Evolutionary conservation across 306 rosid genomes (phyloP).

Genomic region (Prunus mira): DNA sequence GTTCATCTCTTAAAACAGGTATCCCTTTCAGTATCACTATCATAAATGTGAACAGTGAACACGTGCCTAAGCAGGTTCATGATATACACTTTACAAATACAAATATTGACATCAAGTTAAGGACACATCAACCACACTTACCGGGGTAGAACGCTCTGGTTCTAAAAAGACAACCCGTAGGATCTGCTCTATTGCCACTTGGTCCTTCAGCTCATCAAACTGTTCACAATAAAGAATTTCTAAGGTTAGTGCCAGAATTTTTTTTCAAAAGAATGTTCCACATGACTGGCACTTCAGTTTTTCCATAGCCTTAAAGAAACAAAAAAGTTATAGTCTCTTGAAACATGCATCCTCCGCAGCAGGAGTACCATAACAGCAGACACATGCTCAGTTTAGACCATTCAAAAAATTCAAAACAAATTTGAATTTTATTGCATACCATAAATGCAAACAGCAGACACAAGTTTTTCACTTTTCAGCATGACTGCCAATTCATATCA

Average conservation of each 20-base stretch:
- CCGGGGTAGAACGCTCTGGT: conserved; percentile 77
- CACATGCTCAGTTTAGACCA: too few species aligned
- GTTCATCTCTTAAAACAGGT: background rate
- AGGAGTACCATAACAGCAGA: too few species aligned
- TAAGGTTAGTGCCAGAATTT: background rate
- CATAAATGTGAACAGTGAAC: background rate
- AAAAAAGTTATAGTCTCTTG: too few species aligned
- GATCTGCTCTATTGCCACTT: conserved; percentile 83
- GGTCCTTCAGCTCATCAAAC: conserved; percentile 97
- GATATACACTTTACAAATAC: background rate
- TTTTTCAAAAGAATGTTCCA: background rate
- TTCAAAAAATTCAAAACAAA: too few species aligned
- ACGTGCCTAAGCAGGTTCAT: background rate
- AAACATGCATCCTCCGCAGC: too few species aligned
- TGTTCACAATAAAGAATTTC: conserved; percentile 26
- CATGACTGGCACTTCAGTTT: background rate
- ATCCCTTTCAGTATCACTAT: background rate
- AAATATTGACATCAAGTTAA: background rate
- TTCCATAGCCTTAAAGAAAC: too few species aligned
- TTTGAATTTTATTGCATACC: too few species aligned
- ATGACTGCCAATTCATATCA: background rate
- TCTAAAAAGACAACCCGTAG: conserved; percentile 85
- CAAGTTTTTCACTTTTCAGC: too few species aligned
- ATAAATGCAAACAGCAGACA: too few species aligned
- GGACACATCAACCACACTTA: conserved; percentile 30